These are phyloP conservation scores for Fraxinus sp. DNA, from an alignment of 305 asterid genomes.

Conservation along the genomic window DNA sequence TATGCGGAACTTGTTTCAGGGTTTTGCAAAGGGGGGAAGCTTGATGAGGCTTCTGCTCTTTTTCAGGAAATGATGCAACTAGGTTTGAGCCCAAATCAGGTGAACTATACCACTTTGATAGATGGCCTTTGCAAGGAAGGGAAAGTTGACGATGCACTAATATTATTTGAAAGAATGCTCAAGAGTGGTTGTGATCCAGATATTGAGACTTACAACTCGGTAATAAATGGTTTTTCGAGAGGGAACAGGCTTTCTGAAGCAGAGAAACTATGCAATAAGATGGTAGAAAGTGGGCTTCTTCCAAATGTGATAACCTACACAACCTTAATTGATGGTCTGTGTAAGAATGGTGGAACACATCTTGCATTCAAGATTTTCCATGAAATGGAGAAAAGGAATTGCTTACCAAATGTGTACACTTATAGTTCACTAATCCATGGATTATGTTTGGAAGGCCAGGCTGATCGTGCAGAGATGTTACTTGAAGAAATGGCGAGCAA, in stretches of 20 bases:
- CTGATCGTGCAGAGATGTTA: conserved; percentile 58
- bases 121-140: conserved; percentile 81
- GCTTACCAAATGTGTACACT: conserved; percentile 75
- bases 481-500: conserved; percentile 61
- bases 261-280: conserved; percentile 47
- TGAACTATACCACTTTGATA: conserved; percentile 63
- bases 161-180: conserved; percentile 54
- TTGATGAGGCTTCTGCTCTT: conserved; percentile 56
- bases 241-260: conserved; percentile 58
- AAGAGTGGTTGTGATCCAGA: conserved; percentile 50
- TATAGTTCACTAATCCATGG: conserved; percentile 77
- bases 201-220: conserved; percentile 66
- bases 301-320: conserved; percentile 83
- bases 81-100: conserved; percentile 72
- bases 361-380: conserved; percentile 69
- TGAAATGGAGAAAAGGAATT: conserved; percentile 63
- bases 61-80: conserved; percentile 70
- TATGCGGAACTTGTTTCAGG: conserved; percentile 78
- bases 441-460: conserved; percentile 66
- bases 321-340: conserved; percentile 76
- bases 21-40: conserved; percentile 55
- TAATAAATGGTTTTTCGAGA: conserved; percentile 67
- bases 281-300: conserved; percentile 56
- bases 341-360: conserved; percentile 56
- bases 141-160: conserved; percentile 63